Evolutionary conservation across 768 basidiomycete species (phyloP).

Genomic region (Dioszegia hungarica): DNA sequence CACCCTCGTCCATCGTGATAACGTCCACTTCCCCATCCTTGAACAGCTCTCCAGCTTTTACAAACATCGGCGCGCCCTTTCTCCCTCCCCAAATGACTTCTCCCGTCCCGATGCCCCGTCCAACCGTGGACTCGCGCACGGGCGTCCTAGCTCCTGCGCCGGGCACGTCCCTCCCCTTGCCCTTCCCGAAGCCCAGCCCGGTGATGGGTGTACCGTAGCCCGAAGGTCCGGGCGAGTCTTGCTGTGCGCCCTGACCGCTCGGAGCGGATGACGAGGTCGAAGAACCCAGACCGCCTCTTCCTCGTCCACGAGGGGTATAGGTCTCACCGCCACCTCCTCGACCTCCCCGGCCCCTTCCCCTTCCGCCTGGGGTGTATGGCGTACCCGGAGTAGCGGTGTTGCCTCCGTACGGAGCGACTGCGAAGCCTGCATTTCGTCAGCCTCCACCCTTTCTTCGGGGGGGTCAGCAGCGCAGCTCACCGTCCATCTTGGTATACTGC

Average conservation of each 20-base stretch:
- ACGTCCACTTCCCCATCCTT: slow-evolving; percentile 43
- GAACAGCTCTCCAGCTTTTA: slow-evolving; percentile 47
- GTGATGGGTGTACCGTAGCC: slow-evolving; percentile 32
- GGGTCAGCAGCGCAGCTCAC: slow-evolving; percentile 14
- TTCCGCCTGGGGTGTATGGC: slow-evolving; percentile 5
- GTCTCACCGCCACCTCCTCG: slow-evolving; percentile 11
- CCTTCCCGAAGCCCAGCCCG: slow-evolving; percentile 31
- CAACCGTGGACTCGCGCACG: slow-evolving; percentile 14
- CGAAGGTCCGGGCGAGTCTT: slow-evolving; percentile 11
- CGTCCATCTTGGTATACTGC: slow-evolving; percentile 37
- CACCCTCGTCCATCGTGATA: slow-evolving; percentile 25
- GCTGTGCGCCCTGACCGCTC: not conserved
- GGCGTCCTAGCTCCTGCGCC: not conserved
- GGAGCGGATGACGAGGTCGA: not conserved
- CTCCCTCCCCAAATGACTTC: slow-evolving; percentile 35
- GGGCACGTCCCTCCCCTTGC: not conserved
- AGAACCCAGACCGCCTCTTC: not conserved
- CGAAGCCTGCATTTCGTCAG: slow-evolving; percentile 21
- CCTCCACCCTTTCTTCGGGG: not conserved
- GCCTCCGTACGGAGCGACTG: slow-evolving; percentile 24
- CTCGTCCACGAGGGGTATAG: slow-evolving; percentile 7
- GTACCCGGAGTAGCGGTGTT: slow-evolving; percentile 3
- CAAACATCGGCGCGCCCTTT: slow-evolving; percentile 35
- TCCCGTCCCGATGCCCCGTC: slow-evolving; percentile 18
- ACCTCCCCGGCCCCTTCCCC: slow-evolving; percentile 19